These are phyloP conservation scores for Mallotus japonicus DNA, from an alignment of 441 rosid species.

Conservation along the genomic window DNA sequence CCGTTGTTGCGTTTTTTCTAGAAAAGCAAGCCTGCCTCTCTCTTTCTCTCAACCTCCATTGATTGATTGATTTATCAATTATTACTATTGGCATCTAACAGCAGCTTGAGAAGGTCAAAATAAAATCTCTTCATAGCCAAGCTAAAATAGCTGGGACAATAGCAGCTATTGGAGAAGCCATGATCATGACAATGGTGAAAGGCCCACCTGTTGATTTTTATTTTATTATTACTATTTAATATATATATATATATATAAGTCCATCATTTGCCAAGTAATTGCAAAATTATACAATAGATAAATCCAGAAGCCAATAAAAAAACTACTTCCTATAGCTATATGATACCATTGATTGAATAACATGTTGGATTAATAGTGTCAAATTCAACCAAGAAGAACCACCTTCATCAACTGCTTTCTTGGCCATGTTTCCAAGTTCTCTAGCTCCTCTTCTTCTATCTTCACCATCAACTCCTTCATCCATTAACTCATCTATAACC, in stretches of 20 bases:
- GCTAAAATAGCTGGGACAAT: slow-evolving; percentile 67
- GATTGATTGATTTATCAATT: too few relatives aligned
- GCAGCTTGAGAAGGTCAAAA: slow-evolving; percentile 64
- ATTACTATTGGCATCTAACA: too few relatives aligned
- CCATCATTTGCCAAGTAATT: too few relatives aligned
- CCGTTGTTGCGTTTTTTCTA: slow-evolving; percentile 61
- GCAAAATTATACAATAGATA: too few relatives aligned
- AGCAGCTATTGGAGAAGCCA: slow-evolving; percentile 89
- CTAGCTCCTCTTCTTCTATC: slow-evolving; percentile 32
- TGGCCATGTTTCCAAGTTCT: slow-evolving; percentile 39
- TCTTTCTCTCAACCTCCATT: too few relatives aligned
- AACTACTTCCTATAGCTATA: slow-evolving; percentile 23
- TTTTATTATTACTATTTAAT: too few relatives aligned
- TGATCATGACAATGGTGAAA: slow-evolving; percentile 78
- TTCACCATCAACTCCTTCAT: slow-evolving; percentile 35
- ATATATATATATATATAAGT: too few relatives aligned
- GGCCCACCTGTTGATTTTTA: slow-evolving; percentile 60
- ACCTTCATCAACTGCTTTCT: slow-evolving; percentile 32
- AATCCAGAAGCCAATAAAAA: too few relatives aligned
- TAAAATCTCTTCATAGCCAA: slow-evolving; percentile 51
- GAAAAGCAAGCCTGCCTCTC: slow-evolving; percentile 45
- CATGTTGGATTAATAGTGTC: slow-evolving; percentile 33
- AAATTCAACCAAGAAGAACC: slow-evolving; percentile 49
- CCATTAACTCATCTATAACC: slow-evolving; percentile 48
- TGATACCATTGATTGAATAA: not conserved